phyloP scores from a whole-genome alignment of 495 filamentous ascomycete species.

The Pyrenopolyporus hunteri region DNA sequence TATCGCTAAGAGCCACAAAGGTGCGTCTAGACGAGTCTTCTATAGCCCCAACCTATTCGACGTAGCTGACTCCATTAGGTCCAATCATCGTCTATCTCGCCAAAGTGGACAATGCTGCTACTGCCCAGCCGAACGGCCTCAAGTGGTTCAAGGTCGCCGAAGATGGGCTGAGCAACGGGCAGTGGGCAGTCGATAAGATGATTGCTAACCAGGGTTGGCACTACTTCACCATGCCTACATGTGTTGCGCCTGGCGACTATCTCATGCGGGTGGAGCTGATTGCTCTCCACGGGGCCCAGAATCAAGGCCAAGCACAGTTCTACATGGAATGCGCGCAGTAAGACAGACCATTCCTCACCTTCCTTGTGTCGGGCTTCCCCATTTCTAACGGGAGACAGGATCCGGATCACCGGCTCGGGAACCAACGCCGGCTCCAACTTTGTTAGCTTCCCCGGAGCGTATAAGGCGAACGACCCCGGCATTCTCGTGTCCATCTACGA shows the following conservation, averaged over 20 bases:
- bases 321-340: conserved; percentile 57
- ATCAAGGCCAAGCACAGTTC: conserved; percentile 55
- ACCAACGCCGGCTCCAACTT: conserved; percentile 46
- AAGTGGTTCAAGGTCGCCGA: conserved; percentile 56
- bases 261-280: conserved; percentile 60
- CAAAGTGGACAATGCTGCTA: conserved; percentile 54
- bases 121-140: conserved; percentile 45
- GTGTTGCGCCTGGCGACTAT: conserved; percentile 55
- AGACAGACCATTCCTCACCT: not conserved
- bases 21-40: conserved; percentile 17
- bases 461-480: conserved; percentile 52
- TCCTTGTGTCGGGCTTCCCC: not conserved
- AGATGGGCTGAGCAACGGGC: conserved; percentile 48
- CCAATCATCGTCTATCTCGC: conserved; percentile 58
- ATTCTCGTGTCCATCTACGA: conserved; percentile 54
- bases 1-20: conserved; percentile 55
- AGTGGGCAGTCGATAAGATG: conserved; percentile 53
- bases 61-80: conserved; percentile 33
- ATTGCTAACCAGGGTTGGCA: conserved; percentile 53
- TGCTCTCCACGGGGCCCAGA: conserved; percentile 53
- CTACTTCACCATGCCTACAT: conserved; percentile 54
- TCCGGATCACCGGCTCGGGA: conserved; percentile 57
- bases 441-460: conserved; percentile 56
- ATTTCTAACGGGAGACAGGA: conserved; percentile 32
- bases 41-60: no score